Percentiles rank a stretch among this genome's conserved stretches.
These are phyloP conservation scores for Diaporthe amygdali DNA, from an alignment of 2,329 filamentous ascomycete genomes.

Conservation along the genomic window DNA sequence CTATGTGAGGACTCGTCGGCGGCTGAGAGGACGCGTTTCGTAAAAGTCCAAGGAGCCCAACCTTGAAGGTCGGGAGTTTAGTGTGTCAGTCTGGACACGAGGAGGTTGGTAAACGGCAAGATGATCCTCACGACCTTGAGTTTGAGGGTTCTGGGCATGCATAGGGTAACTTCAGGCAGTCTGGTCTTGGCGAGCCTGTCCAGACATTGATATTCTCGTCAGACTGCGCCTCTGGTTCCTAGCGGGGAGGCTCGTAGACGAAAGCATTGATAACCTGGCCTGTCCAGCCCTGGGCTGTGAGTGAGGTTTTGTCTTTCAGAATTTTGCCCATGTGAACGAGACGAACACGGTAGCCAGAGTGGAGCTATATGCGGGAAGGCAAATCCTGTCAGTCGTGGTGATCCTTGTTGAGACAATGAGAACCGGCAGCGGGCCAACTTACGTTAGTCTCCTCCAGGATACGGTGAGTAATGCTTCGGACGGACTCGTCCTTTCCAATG, in stretches of 20 bases:
- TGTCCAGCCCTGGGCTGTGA: slow-evolving; percentile 76
- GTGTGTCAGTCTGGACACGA: not conserved
- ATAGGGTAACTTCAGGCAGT: not conserved
- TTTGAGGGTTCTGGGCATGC: not conserved
- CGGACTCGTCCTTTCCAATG: slow-evolving; percentile 65
- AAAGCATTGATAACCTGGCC: slow-evolving; percentile 80
- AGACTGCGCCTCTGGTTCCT: not conserved
- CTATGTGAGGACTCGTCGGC: not conserved
- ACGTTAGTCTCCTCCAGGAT: slow-evolving; percentile 70
- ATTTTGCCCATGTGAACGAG: slow-evolving; percentile 84
- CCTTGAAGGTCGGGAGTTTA: not conserved
- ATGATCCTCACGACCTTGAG: not conserved
- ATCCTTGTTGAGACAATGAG: not conserved
- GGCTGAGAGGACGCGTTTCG: not conserved
- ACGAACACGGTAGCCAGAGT: slow-evolving; percentile 49
- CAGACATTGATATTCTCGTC: not conserved
- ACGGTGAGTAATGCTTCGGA: slow-evolving; percentile 66
- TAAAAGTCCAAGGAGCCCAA: not conserved
- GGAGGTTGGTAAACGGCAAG: not conserved
- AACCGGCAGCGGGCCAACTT: slow-evolving; percentile 37
- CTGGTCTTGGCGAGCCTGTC: not conserved
- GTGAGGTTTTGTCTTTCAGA: slow-evolving; percentile 69
- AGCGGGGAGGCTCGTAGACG: slow-evolving; percentile 53
- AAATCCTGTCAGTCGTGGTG: not conserved
- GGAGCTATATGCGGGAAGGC: not conserved